These are phyloP conservation scores for Aspergillus campestris DNA, from an alignment of 495 filamentous ascomycete genomes.

Conservation along the genomic window DNA sequence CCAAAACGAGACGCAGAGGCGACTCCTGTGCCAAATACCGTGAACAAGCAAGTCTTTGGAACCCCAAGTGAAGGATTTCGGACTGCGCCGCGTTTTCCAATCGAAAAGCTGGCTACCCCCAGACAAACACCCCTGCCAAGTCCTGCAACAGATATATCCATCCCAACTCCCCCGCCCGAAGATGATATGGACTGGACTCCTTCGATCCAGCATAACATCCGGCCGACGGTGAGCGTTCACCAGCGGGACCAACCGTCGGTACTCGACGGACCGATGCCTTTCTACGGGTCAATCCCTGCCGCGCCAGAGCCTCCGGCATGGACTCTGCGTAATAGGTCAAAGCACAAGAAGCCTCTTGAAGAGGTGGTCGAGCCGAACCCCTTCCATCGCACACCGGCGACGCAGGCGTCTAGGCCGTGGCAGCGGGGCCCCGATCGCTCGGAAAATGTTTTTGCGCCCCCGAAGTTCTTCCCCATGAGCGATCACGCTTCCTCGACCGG, in stretches of 20 bases:
- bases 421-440: conserved; percentile 8
- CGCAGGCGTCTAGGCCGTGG: conserved; percentile 16
- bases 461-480: conserved; percentile 42
- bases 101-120: conserved; percentile 30
- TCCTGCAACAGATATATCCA: conserved; percentile 16
- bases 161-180: conserved; percentile 32
- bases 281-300: conserved; percentile 54
- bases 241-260: conserved; percentile 22
- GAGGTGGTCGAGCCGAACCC: conserved; percentile 31
- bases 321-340: conserved; percentile 50
- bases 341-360: conserved; percentile 21
- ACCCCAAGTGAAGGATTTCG: conserved; percentile 14
- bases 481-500: conserved; percentile 38
- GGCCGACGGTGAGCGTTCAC: conserved; percentile 28
- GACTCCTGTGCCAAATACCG: conserved; percentile 11
- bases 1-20: conserved; percentile 21
- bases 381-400: conserved; percentile 23
- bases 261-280: conserved; percentile 43
- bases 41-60: conserved; percentile 7
- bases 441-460: conserved; percentile 36
- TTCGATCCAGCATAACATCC: conserved; percentile 40
- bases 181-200: conserved; percentile 82
- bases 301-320: conserved; percentile 58
- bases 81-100: conserved; percentile 28
- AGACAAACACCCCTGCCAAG: conserved; percentile 1